Evolutionary conservation across 2,329 filamentous ascomycete species (phyloP).

Genomic region (Chaetomium globosum): DNA sequence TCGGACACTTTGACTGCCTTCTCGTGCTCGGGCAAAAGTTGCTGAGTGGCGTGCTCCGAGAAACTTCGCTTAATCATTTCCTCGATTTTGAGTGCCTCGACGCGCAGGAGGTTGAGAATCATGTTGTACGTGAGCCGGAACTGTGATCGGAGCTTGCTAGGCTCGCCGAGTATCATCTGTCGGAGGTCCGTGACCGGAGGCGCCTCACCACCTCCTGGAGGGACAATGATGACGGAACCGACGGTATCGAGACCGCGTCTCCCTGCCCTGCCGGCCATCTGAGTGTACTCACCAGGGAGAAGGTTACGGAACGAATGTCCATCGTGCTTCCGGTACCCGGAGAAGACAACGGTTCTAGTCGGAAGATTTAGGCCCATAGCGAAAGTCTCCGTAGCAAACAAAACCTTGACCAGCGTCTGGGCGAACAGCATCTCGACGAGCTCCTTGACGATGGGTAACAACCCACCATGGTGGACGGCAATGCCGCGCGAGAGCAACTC

Average conservation of each 20-base stretch:
- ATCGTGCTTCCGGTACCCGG: conserved; percentile 94
- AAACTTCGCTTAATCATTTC: conserved; percentile 99
- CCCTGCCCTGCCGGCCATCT: conserved; percentile 95
- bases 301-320: conserved; percentile 89
- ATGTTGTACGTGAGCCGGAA: conserved; percentile 99
- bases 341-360: conserved; percentile 95
- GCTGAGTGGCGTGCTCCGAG: conserved; percentile 96
- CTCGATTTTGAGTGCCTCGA: conserved; percentile 96
- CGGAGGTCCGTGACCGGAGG: conserved; percentile 80
- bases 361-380: conserved; percentile 97
- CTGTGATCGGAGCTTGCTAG: conserved; percentile 91
- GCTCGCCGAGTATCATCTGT: conserved; percentile 94
- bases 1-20: conserved; percentile 91
- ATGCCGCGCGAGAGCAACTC: conserved; percentile 87
- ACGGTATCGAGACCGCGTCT: conserved; percentile 90
- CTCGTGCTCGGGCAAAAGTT: conserved; percentile 90
- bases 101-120: conserved; percentile 92
- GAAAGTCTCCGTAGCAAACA: conserved; percentile 98
- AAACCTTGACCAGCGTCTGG: conserved; percentile 89
- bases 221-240: conserved; percentile 91
- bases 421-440: conserved; percentile 96
- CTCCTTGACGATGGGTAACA: conserved; percentile 96
- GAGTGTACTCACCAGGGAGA: conserved; percentile 93
- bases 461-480: conserved; percentile 91
- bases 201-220: conserved; percentile 80